These are phyloP conservation scores for Pseudogymnoascus sp. DNA, from an alignment of 2,329 filamentous ascomycete species.

Conservation along the genomic window DNA sequence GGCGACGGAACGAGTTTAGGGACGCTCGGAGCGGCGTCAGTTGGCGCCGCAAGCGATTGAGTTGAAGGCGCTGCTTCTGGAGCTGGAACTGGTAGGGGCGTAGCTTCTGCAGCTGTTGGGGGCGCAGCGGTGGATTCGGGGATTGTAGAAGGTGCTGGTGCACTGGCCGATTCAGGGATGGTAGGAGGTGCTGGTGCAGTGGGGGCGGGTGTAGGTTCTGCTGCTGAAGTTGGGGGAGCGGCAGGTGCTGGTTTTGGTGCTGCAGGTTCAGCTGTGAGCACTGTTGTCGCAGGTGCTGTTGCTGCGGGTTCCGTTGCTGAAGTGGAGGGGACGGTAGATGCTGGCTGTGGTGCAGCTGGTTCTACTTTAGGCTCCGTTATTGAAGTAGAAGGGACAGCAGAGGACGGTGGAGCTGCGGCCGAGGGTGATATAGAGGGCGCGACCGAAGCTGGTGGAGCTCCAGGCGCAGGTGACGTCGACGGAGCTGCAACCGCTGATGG, in stretches of 20 bases:
- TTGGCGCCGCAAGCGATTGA: background rate
- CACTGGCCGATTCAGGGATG: background rate
- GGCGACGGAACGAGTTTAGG: background rate
- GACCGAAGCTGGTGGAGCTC: background rate
- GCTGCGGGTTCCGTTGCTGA: background rate
- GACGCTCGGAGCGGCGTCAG: background rate
- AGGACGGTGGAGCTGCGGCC: background rate
- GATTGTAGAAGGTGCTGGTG: constrained; percentile 3
- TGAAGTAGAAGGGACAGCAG: background rate
- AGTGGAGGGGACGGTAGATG: background rate
- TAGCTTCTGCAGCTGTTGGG: background rate
- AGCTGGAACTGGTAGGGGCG: background rate
- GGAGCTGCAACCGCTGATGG: background rate
- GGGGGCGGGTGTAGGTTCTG: background rate
- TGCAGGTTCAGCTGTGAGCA: background rate
- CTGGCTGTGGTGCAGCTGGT: background rate
- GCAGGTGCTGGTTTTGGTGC: background rate
- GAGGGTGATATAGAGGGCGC: background rate
- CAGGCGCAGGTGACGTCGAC: background rate
- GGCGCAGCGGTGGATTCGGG: background rate
- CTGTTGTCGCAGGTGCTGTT: background rate
- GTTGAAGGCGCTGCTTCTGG: background rate
- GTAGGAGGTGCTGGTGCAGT: background rate
- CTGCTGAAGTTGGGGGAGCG: background rate
- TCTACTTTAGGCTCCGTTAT: background rate